Evolutionary conservation across 1,284 basidiomycete genomes (phyloP), one percentile per base, ranked within the genome.

Genomic region (Apiotrichum laibachii): DNA sequence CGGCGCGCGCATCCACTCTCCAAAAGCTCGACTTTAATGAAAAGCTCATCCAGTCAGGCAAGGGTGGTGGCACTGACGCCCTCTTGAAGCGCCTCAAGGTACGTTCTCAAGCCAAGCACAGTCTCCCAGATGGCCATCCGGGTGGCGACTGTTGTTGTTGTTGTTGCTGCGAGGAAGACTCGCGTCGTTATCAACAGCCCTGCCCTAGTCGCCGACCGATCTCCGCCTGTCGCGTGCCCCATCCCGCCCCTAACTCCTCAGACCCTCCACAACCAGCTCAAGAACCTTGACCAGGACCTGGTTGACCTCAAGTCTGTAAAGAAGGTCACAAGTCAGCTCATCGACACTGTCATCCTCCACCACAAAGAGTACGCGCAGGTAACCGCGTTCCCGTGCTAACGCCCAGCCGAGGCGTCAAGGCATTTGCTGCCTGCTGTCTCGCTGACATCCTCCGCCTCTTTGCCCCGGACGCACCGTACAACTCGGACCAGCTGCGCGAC

Each of bases 391-490:
- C 21, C 18, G 15, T n/a, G 52, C 51, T 57, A 19, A 59, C 57
- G 8, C 26, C 2, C 53, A 79, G 78, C 60, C 73, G 72, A 49
- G 92, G 92, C 21, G 91, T 99, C 67, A 96, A 94, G 77, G 93
- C 92, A 0, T 90, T 90, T 67, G 86, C 89, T 7, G 93, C 92
- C 0, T 96, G 92, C 77, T 98, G 93, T 78, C 83, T 99, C 19
- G 92, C 93, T 2, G 94, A 99, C 76, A 82, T 98, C 60, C 85
- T 99, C 52, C 81, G 92, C 40, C 83, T 99, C 49, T 97, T 93
- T 76, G 96, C 96, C 0, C 96, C 96, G 2, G 92, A 98, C 72
- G 95, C 96, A 34, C 96, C 96, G 12, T 99, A 95, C 75, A 94
- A 88, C 5, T 86, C 87, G 51, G 79, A 83, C 50, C 90, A 98